Evolutionary conservation across 306 rosid species (phyloP).

Genomic region (Alnus glutinosa): DNA sequence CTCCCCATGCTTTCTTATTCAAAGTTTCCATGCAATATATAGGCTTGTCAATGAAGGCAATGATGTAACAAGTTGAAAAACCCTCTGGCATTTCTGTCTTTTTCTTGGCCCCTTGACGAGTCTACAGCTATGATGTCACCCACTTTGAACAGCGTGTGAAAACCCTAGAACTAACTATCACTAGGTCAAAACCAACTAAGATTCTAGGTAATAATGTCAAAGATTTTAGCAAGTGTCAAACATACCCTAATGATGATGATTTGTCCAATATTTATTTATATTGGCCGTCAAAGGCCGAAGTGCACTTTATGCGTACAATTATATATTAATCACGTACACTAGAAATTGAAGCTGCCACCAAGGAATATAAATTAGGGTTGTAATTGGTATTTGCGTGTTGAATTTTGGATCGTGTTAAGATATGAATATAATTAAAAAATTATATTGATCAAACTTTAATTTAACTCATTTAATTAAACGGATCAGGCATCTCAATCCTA

Average conservation of each 20-base stretch:
- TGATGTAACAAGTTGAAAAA: slow-evolving; percentile 58
- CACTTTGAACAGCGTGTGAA: slow-evolving; percentile 23
- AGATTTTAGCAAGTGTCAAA: slow-evolving; percentile 12
- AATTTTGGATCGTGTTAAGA: no score
- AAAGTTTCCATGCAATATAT: slow-evolving; percentile 23
- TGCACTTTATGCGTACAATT: background rate
- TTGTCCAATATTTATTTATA: background rate
- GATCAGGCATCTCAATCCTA: no score
- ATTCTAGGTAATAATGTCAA: slow-evolving; percentile 47
- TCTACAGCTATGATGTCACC: slow-evolving; percentile 40
- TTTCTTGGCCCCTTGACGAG: slow-evolving; percentile 38
- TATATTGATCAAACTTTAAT: no score
- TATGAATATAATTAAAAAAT: no score
- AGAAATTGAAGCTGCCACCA: background rate
- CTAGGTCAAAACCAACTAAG: slow-evolving; percentile 53
- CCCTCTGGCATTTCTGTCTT: slow-evolving; percentile 29
- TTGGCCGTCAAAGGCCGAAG: background rate
- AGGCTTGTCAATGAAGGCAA: slow-evolving; percentile 29
- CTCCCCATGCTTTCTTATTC: slow-evolving; percentile 19
- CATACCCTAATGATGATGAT: no score
- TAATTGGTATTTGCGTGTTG: no score
- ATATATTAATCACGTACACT: background rate
- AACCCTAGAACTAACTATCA: slow-evolving; percentile 35
- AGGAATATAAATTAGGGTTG: no score
- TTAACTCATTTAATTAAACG: no score